Evolutionary conservation across 1,284 basidiomycete species (phyloP), one percentile per base, ranked within the genome.

Genomic region (Coniophora puteana): DNA sequence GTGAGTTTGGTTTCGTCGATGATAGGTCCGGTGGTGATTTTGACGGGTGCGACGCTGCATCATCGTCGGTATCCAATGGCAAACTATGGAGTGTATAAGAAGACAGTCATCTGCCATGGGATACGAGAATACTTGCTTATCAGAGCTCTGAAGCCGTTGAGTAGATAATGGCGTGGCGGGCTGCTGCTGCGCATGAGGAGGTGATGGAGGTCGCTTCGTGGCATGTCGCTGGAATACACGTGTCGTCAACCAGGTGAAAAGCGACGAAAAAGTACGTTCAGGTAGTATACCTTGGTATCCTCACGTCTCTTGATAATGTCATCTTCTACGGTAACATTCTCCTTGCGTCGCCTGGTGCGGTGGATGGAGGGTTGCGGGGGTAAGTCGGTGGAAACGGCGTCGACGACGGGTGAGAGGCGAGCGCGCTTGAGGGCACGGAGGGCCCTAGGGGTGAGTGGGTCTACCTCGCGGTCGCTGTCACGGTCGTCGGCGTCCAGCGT

Each of bases 381-480:
- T 47, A 34, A 59, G 42, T 16, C 47, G 8, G 31, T 8, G 10
- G 16, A 8, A 33, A 33, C 11, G 31, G 16, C 52, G 25, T 57
- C 55, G 22, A 38, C 41, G 59, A 61, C 60, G 48, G 56, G 48
- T 1, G 60, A 20, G 48, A 56, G 58, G 0, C 60, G 58, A 14
- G 50, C 58, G 4, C 60, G 57, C 16, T 59, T 62, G 47, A 62
- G 58, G 0, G 57, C 60, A 26, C 57, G 61, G 27, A 62, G 60
- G 2, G 60, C 60, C 39, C 57, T 57, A 29, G 60, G 57, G 0
- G 58, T 59, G 41, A 59, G 57, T 10, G 35, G 40, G 38, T 60
- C 56, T 0, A 38, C 40, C 38, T 59, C 58, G 24, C 43, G 39
- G 24, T 60, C 47, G 32, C 21, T 20, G 11, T 17, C 4, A 8